Evolutionary conservation across 106 monocot species (phyloP), one percentile per base, ranked within the genome.

Genomic region (Dioscorea zingiberensis): DNA sequence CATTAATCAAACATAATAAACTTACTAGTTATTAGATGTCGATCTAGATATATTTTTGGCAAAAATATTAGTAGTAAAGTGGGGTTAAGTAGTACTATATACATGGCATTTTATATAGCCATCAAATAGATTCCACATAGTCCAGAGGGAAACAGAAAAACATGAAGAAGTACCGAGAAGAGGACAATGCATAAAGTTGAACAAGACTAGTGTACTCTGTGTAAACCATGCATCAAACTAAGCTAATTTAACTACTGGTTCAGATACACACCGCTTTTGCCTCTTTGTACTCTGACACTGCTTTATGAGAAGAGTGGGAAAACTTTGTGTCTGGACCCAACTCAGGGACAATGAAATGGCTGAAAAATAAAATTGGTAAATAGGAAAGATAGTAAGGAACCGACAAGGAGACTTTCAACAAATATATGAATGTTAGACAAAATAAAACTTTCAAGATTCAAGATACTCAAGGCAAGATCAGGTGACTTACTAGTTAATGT

Each of bases 401-500:
- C 4, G 10, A 38, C 38, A 38, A 38, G 38, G 38, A 38, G 10
- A 38, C 6, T 38, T 8, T 38, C 38, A 38, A 51, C 7, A 53
- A 47, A 63, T 51, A 68, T 24, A 1, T 24, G 30, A 27, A 59
- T n/a, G 27, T 25, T 1, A 38, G 10, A 62, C 18, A 61, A 4
- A 23, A 69, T 4, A 18, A 2, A 2, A 8, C 19, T 0, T 21
- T 21, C 3, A 45, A 26, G 27, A n/a, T 17, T 54, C 47, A 45
- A 44, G 44, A 62, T 44, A 23, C 24, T 58, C 38, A 38, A 38
- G 38, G 10, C 38, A 25, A 58, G 32, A 7, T 6, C 7, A 47
- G 21, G 13, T 47, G n/a, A 66, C 94, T 91, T 85, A 95, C 94
- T 95, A 95, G 83, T 95, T 95, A 30, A 91, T 95, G 73, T 95